Evolutionary conservation across 345 rosid genomes (phyloP), one percentile per base, ranked within the genome.

Genomic region (Eucalyptus fibrosa): DNA sequence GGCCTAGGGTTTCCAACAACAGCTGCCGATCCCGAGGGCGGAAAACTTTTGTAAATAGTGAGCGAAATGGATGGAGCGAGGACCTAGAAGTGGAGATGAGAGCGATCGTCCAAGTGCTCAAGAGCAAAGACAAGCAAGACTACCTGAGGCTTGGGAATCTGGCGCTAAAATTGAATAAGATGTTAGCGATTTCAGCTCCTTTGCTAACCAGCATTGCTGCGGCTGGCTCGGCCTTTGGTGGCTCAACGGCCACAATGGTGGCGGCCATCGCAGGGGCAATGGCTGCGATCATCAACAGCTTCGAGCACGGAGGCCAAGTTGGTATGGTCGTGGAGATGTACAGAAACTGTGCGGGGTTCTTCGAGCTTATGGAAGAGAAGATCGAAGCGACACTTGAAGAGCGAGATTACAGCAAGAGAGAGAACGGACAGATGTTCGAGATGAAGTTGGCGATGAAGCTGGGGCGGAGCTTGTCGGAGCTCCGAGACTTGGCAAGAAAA

Each of bases 281-380:
- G 86, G 93, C 94, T 12, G 62, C 67, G 11, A 65, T 88, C 11
- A 89, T 93, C 4, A 93, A 92, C 87, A 83, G 91, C 9, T 87
- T 93, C 3, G 94, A 93, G 88, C 95, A 94, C 13, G 94, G 92
- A 3, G 92, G 90, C 8, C 96, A 94, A 88, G 92, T 94, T 1
- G 95, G 96, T 6, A 94, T 93, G 95, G 95, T 93, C 72, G 72
- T 94, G n/a, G 96, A 94, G 90, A 93, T 94, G 94, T 94, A 94
- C 87, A 91, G 95, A 83, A 92, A 93, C 89, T 92, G 92, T 37
- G 93, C 93, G 1, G 96, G 95, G 16, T 91, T 90, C 91, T 92
- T 94, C 51, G 34, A 53, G 7, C 91, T 91, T 4, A 18, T 87
- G 88, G 94, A 91, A 80, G 93, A 91, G 83, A 88, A 92, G 4